phyloP scores from a whole-genome alignment of 176 grass and related monocot genomes.

The Lolium multiflorum region DNA sequence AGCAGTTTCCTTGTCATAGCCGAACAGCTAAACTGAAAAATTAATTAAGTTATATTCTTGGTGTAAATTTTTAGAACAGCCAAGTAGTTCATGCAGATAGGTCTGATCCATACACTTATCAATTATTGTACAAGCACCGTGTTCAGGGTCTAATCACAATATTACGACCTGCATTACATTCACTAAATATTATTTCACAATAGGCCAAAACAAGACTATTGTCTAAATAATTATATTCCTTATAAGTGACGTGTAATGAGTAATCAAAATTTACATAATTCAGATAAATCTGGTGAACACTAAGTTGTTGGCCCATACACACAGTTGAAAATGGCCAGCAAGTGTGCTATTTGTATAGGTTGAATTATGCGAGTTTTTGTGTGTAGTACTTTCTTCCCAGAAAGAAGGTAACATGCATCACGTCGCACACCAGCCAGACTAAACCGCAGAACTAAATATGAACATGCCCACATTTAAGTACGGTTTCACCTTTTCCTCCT shows the following conservation, averaged over 20 bases:
- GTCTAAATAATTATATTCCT: not conserved
- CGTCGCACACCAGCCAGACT: not conserved
- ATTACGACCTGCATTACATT: not conserved
- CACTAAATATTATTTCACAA: not conserved
- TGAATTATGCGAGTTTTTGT: not conserved
- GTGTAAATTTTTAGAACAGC: slow-evolving; percentile 1
- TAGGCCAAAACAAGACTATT: not conserved
- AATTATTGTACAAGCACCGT: not conserved
- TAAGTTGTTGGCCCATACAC: not conserved
- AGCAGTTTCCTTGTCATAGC: not conserved
- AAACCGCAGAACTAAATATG: not conserved
- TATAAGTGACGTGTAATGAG: slow-evolving; percentile 9
- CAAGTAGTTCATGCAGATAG: not conserved
- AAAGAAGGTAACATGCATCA: not conserved
- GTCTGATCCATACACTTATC: not conserved
- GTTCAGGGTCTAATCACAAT: slow-evolving; percentile 6
- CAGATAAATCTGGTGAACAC: slow-evolving; percentile 2
- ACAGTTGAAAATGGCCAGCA: not conserved
- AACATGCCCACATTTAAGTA: not conserved
- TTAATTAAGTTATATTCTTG: not conserved
- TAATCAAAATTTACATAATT: slow-evolving; percentile 18
- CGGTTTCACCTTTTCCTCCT: not conserved
- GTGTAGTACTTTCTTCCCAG: slow-evolving; percentile 5
- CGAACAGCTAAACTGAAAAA: not conserved
- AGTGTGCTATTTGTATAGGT: not conserved